These are phyloP conservation scores for Hanseniaspora thailandica DNA, from an alignment of 805 yeast species.

Conservation along the genomic window DNA sequence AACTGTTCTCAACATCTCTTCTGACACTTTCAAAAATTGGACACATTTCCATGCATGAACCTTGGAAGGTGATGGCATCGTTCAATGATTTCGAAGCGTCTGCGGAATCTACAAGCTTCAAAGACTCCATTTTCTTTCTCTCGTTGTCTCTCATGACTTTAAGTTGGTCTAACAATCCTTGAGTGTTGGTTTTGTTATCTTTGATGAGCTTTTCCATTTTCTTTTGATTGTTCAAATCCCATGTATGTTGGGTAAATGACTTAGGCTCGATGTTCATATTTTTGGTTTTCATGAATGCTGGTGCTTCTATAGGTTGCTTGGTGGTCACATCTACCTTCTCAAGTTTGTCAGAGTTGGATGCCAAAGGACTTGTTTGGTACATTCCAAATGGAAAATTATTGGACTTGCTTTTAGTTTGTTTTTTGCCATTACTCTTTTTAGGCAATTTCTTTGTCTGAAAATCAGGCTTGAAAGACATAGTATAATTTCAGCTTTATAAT, in stretches of 20 bases:
- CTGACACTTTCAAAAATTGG: constrained; percentile 85
- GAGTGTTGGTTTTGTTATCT: constrained; percentile 30
- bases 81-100: constrained; percentile 69
- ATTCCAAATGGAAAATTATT: background rate
- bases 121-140: constrained; percentile 62
- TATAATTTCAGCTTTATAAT: no score
- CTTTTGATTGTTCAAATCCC: constrained; percentile 70
- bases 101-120: constrained; percentile 79
- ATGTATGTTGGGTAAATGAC: constrained; percentile 33
- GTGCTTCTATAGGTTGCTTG: constrained; percentile 23
- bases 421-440: background rate
- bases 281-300: constrained; percentile 31
- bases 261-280: constrained; percentile 29
- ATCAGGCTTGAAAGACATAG: no score
- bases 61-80: constrained; percentile 79
- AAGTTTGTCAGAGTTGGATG: background rate
- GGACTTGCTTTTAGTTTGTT: background rate
- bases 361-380: background rate
- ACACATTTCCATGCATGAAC: constrained; percentile 89
- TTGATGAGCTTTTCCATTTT: constrained; percentile 45
- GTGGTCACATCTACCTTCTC: background rate
- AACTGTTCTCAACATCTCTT: constrained; percentile 77
- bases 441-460: background rate
- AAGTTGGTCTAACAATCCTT: constrained; percentile 62
- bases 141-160: constrained; percentile 65